Evolutionary conservation across 371 early-diverging fungal genomes (phyloP).

Genomic region (Mucor plumbeus): DNA sequence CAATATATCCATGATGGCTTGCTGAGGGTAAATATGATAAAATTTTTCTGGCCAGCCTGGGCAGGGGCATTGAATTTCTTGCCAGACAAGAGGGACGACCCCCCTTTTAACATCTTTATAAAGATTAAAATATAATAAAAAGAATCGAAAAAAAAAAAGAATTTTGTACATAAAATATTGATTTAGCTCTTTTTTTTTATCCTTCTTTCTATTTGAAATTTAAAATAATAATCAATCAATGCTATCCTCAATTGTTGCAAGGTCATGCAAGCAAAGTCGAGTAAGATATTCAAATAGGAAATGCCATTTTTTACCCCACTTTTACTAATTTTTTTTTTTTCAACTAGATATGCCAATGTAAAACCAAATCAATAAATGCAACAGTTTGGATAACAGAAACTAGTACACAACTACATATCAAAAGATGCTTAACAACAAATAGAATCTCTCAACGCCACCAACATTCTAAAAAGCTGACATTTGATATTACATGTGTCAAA

Average conservation of each 20-base stretch:
- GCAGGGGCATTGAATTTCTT: slow-evolving; percentile 4
- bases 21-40: slow-evolving; percentile 1
- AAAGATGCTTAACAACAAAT: not conserved
- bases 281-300: not conserved
- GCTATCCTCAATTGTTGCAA: slow-evolving; percentile 20
- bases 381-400: slow-evolving; percentile 3
- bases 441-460: not conserved
- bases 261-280: slow-evolving; percentile 25
- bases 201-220: not conserved
- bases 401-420: not conserved
- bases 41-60: slow-evolving; percentile 1
- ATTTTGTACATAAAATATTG: not conserved
- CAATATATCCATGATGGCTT: not conserved
- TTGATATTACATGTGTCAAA: not conserved
- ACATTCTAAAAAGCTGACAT: not conserved
- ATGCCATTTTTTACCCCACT: not conserved
- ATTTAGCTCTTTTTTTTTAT: not conserved
- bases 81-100: not conserved
- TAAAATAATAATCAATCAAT: slow-evolving; percentile 1
- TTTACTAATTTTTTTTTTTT: no score
- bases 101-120: not conserved
- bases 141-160: not conserved
- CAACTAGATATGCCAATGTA: slow-evolving; percentile 5
- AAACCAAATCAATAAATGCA: not conserved
- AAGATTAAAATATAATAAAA: not conserved